Evolutionary conservation across 192 early-diverging fungal species (phyloP).

Genomic region (Borealophlyctis nickersoniae): DNA sequence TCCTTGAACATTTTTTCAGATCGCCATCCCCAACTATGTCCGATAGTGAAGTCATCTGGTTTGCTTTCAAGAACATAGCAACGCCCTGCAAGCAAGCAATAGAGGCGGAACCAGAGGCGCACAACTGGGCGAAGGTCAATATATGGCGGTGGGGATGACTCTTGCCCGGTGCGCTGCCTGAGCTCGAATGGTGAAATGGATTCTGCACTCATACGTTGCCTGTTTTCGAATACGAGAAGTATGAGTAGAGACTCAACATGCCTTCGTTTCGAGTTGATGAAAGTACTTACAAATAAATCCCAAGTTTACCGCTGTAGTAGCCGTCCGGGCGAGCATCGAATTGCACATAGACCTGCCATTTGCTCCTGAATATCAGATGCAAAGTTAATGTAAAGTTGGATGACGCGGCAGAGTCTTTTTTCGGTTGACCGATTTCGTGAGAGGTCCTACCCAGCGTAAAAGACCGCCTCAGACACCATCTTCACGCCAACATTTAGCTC

Average conservation of each 20-base stretch:
- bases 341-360: slow-evolving; percentile 45
- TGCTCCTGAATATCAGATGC: slow-evolving; percentile 21
- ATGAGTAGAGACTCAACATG: too few species aligned
- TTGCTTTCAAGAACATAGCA: slow-evolving; percentile 41
- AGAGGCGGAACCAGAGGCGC: slow-evolving; percentile 34
- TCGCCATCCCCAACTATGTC: slow-evolving; percentile 46
- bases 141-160: slow-evolving; percentile 17
- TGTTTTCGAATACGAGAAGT: too few species aligned
- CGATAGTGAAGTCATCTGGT: slow-evolving; percentile 35
- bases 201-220: slow-evolving; percentile 22
- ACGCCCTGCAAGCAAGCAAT: slow-evolving; percentile 26
- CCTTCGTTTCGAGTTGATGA: too few species aligned
- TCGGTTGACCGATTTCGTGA: neutral
- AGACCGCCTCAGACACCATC: slow-evolving; percentile 9
- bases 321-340: neutral
- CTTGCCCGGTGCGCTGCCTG: neutral
- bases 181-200: neutral
- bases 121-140: slow-evolving; percentile 25
- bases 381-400: neutral
- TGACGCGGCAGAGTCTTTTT: too few species aligned
- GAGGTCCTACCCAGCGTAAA: slow-evolving; percentile 32
- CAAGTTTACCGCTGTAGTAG: slow-evolving; percentile 22
- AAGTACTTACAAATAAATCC: slow-evolving; percentile 34
- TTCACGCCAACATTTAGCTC: slow-evolving; percentile 22
- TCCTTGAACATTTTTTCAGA: slow-evolving; percentile 36